Evolutionary conservation across 768 basidiomycete genomes (phyloP).

Genomic region (Lepiota venenata): DNA sequence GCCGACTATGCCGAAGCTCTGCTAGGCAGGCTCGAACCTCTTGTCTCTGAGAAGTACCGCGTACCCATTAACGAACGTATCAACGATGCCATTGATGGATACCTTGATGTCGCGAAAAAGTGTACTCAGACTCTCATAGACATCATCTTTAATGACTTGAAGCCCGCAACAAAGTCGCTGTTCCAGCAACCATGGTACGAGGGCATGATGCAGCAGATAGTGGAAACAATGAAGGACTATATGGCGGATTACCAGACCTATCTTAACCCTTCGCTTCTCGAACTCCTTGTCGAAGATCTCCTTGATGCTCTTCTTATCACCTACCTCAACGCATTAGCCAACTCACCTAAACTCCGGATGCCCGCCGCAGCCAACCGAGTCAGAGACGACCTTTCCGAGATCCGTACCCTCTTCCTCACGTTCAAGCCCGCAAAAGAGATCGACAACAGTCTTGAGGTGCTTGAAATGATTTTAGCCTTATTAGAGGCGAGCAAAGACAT

Average conservation of each 20-base stretch:
- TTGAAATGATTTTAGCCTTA: conserved; percentile 80
- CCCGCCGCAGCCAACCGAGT: conserved; percentile 84
- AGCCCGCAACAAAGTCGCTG: conserved; percentile 78
- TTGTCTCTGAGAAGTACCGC: conserved; percentile 92
- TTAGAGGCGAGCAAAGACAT: conserved; percentile 86
- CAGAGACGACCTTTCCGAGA: conserved; percentile 72
- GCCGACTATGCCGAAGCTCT: conserved; percentile 92
- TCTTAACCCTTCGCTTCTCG: conserved; percentile 87
- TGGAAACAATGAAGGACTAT: conserved; percentile 96
- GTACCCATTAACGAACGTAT: conserved; percentile 77
- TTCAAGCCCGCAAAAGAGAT: conserved; percentile 79
- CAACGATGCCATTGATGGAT: conserved; percentile 97
- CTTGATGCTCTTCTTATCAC: conserved; percentile 86
- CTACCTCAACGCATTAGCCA: conserved; percentile 85
- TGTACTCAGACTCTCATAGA: conserved; percentile 94
- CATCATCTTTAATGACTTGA: conserved; percentile 93
- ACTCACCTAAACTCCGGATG: conserved; percentile 82
- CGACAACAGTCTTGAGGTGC: conserved; percentile 78
- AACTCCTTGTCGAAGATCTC: conserved; percentile 89
- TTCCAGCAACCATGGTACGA: conserved; percentile 92
- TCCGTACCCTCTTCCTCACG: conserved; percentile 77
- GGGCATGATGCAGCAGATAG: conserved; percentile 79
- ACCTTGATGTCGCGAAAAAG: conserved; percentile 96
- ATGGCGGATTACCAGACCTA: conserved; percentile 92
- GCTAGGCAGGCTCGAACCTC: conserved; percentile 79